phyloP scores from a whole-genome alignment of 441 rosid species.

The Gossypium gossypioides region DNA sequence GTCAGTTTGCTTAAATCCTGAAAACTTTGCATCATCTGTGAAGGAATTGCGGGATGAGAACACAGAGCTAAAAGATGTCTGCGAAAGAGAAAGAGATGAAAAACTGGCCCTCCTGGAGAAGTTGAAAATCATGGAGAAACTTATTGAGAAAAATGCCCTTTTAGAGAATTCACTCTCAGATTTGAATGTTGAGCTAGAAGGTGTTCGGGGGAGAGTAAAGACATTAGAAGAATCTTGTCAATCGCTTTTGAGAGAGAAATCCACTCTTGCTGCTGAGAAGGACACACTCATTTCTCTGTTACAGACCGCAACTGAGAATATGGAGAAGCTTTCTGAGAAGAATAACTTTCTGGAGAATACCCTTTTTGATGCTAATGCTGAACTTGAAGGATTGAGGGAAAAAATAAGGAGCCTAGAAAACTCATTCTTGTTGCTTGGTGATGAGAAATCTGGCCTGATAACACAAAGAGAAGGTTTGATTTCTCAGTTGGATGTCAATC shows the following conservation, averaged over 20 bases:
- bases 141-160: slow-evolving; percentile 53
- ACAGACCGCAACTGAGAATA: slow-evolving; percentile 40
- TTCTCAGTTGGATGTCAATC: slow-evolving; percentile 44
- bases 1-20: slow-evolving; percentile 52
- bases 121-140: slow-evolving; percentile 65
- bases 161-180: slow-evolving; percentile 77
- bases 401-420: slow-evolving; percentile 52
- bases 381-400: slow-evolving; percentile 50
- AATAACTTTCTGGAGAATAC: slow-evolving; percentile 58
- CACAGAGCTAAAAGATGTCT: slow-evolving; percentile 38
- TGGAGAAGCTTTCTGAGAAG: slow-evolving; percentile 55
- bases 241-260: slow-evolving; percentile 50
- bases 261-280: slow-evolving; percentile 54
- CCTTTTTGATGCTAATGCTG: slow-evolving; percentile 58
- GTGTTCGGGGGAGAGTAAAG: slow-evolving; percentile 52
- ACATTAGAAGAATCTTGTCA: slow-evolving; percentile 53
- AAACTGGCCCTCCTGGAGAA: slow-evolving; percentile 46
- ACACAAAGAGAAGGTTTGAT: slow-evolving; percentile 40
- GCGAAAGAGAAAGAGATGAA: slow-evolving; percentile 46
- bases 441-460: slow-evolving; percentile 48
- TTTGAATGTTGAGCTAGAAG: slow-evolving; percentile 71
- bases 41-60: slow-evolving; percentile 60
- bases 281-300: slow-evolving; percentile 44
- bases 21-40: slow-evolving; percentile 49
- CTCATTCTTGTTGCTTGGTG: slow-evolving; percentile 43